Evolutionary conservation across 2,329 filamentous ascomycete species (phyloP), one percentile per base, ranked within the genome.

Genomic region (Rhinocladiella mackenziei): DNA sequence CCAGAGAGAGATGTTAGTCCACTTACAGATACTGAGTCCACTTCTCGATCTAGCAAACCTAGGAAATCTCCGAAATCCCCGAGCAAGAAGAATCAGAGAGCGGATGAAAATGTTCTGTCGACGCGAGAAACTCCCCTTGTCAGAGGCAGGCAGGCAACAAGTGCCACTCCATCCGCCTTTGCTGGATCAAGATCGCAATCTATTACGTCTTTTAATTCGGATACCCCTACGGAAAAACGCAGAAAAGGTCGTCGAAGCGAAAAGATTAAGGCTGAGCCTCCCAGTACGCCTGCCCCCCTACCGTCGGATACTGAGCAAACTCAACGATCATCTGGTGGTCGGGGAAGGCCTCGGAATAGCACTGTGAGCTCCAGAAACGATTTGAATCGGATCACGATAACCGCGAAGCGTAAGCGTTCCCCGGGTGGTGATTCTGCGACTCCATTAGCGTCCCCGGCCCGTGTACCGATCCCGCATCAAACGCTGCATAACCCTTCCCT

Each of bases 331-430:
- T 54, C 55, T 17, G 60, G 60, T 18, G 64, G 59, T 2, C 63
- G 58, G 40, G 60, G 53, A 13, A 42, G 49, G 30, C 30, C 45
- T 39, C 41, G 42, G 18, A 40, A 31, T 8, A 40, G 19, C 18
- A 36, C 40, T 10, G 41, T 46, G 5, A 35, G 45, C n/a, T 37
- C 39, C 6, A 42, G 22, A 11, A 44, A 18, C n/a, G 39, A 42
- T 36, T 22, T 33, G n/a, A 20, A 18, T 8, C 42, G 14, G 35
- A 43, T 31, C 4, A 36, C 40, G 28, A 22, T 11, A 8, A 20
- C 23, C 13, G 47, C 30, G 3, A 47, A 70, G 50, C 65, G 68
- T 19, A 71, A 71, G 49, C 67, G 67, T 14, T 63, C 58, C 13
- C 64, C 61, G 42, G 65, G 65, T 46, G 51, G 55, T 17, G 52